Evolutionary conservation across 1,284 basidiomycete species (phyloP).

Genomic region (Melampsora americana): DNA sequence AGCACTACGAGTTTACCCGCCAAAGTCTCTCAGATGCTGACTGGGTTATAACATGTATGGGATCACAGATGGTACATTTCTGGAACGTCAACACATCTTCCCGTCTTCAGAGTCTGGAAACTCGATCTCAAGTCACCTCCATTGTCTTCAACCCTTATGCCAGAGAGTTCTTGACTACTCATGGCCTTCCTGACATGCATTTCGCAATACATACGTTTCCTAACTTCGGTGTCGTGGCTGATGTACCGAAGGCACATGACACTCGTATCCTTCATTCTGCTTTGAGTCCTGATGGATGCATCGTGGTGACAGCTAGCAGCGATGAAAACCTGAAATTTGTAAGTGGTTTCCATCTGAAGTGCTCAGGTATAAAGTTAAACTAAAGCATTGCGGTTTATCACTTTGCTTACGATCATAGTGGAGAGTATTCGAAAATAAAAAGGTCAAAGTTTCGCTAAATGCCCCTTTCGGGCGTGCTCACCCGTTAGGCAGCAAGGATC

Average conservation of each 20-base stretch:
- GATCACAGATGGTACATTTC: constrained; percentile 40
- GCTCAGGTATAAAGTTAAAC: not conserved
- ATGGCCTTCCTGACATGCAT: constrained; percentile 77
- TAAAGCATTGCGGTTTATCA: not conserved
- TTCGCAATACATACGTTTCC: constrained; percentile 69
- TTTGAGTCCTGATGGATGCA: constrained; percentile 80
- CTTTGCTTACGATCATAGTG: not conserved
- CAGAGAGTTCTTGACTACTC: constrained; percentile 87
- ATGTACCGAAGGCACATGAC: constrained; percentile 88
- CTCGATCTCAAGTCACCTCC: constrained; percentile 86
- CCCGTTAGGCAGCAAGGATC: not conserved
- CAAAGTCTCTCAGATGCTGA: constrained; percentile 62
- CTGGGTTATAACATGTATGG: constrained; percentile 67
- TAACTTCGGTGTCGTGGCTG: constrained; percentile 70
- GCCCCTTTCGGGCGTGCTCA: constrained; percentile 6
- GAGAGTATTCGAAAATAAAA: not conserved
- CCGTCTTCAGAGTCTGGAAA: constrained; percentile 59
- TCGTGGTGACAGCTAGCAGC: constrained; percentile 81
- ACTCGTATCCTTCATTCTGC: constrained; percentile 78
- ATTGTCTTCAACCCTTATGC: constrained; percentile 82
- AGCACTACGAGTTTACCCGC: constrained; percentile 57
- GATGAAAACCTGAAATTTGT: constrained; percentile 88
- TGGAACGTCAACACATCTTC: constrained; percentile 44
- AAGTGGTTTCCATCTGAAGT: not conserved
- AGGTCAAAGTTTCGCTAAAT: not conserved